phyloP scores from a whole-genome alignment of 306 rosid genomes.

The barrel medic (Medicago truncatula) region DNA sequence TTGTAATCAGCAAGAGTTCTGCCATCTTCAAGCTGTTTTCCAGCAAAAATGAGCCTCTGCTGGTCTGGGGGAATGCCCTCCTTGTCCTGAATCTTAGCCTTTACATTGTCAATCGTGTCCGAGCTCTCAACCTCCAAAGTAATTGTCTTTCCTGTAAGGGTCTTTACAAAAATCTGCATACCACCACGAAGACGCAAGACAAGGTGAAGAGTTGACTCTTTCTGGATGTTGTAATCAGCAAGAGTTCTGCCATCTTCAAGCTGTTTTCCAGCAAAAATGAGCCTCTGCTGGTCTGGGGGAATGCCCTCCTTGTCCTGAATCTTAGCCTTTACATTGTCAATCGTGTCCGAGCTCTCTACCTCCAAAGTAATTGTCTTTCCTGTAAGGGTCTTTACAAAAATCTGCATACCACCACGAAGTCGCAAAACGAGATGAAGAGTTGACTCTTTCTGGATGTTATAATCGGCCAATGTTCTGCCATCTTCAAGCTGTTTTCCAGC shows the following conservation, averaged over 20 bases:
- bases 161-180: constrained; percentile 36
- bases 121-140: constrained; percentile 43
- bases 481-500: constrained; percentile 42
- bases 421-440: constrained; percentile 33
- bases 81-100: constrained; percentile 38
- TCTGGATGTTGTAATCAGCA: neutral
- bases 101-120: constrained; percentile 38
- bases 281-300: neutral
- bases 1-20: constrained; percentile 36
- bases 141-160: constrained; percentile 41
- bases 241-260: neutral
- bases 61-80: constrained; percentile 41
- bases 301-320: constrained; percentile 13
- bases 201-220: neutral
- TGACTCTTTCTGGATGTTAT: constrained; percentile 40
- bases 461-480: constrained; percentile 35
- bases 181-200: neutral
- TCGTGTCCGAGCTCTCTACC: constrained; percentile 1
- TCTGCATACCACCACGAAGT: constrained; percentile 39
- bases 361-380: neutral
- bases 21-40: constrained; percentile 40
- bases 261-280: neutral
- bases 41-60: constrained; percentile 38
- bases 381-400: neutral
- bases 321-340: constrained; percentile 10